Evolutionary conservation across 2,329 filamentous ascomycete genomes (phyloP), one percentile per base, ranked within the genome.

Genomic region (Waltergamsia citrina): DNA sequence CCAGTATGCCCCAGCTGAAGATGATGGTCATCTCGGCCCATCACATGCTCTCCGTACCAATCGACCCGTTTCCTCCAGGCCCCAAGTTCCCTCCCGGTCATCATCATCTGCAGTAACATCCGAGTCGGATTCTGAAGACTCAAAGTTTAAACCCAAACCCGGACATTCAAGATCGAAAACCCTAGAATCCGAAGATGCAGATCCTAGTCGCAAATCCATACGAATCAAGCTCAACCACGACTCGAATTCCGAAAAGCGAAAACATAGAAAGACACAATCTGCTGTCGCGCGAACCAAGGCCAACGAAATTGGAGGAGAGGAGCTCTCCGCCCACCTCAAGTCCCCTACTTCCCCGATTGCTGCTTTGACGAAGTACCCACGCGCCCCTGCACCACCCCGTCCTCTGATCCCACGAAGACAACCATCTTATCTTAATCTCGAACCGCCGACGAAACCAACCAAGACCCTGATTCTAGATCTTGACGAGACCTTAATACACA

Each of bases 401-500:
- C 92, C 92, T 4, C 67, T 98, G 33, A 84, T 98, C 36, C 92
- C 92, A 19, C 77, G 81, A 41, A 81, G 88, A 35, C 85, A 94
- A 50, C 86, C 88, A 15, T 95, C 88, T 1, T 95, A 94, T 53
- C 73, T 85, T 27, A 75, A 79, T 38, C 54, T 74, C 19, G 67
- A 73, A 38, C 61, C 73, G 40, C 53, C 70, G 38, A 47, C 57
- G 45, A 65, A 74, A 29, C 78, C 81, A 40, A 82, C 92, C 51
- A 98, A 98, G 67, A 98, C 92, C 1, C 63, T 98, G 39, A 88
- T 98, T 43, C 70, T 98, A 34, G 92, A 98, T 55, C 74, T 98
- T 14, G 92, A 98, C 58, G 92, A 98, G 60, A 98, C 92, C 0
- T 64, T 98, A 45, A 98, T 98, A 45, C 92, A 98, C 67, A 95